Evolutionary conservation across 2,329 filamentous ascomycete species (phyloP).

Genomic region (Elsinoe fawcettii): DNA sequence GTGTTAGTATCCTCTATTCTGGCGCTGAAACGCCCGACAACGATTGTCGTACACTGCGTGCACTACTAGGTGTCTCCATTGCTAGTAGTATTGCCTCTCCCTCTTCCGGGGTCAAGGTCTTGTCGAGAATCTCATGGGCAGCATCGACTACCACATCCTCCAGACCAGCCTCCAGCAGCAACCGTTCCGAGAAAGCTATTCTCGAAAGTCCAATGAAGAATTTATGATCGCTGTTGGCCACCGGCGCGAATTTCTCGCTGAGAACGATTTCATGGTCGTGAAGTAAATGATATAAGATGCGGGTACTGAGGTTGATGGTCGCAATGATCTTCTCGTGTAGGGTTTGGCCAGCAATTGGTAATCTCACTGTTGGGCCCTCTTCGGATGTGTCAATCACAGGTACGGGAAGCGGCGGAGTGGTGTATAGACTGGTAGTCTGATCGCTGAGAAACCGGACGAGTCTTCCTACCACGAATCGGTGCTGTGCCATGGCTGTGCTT

Average conservation of each 20-base stretch:
- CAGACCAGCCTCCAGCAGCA: slow-evolving; percentile 68
- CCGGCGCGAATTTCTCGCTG: slow-evolving; percentile 59
- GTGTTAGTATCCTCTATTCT: neutral
- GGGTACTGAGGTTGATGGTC: slow-evolving; percentile 52
- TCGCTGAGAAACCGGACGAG: slow-evolving; percentile 70
- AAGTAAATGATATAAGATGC: slow-evolving; percentile 54
- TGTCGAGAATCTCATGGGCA: slow-evolving; percentile 73
- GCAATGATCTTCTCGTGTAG: slow-evolving; percentile 36
- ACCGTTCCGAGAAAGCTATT: slow-evolving; percentile 75
- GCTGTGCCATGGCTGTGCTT: slow-evolving; percentile 56
- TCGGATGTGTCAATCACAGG: neutral
- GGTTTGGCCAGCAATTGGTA: slow-evolving; percentile 21
- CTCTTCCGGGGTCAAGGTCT: slow-evolving; percentile 72
- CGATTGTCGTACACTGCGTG: neutral
- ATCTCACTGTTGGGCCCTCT: slow-evolving; percentile 7
- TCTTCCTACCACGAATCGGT: slow-evolving; percentile 63
- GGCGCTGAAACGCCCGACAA: neutral
- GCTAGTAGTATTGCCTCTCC: slow-evolving; percentile 51
- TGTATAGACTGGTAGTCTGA: slow-evolving; percentile 56
- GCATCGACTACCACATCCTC: slow-evolving; percentile 70
- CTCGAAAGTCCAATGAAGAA: slow-evolving; percentile 74
- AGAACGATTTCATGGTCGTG: slow-evolving; percentile 55
- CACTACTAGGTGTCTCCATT: slow-evolving; percentile 33
- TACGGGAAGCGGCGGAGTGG: slow-evolving; percentile 21
- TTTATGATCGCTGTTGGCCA: slow-evolving; percentile 68